Conservation (phyloP, 371 early-diverging fungal genomes). For the Chytridiales sp. region DNA sequence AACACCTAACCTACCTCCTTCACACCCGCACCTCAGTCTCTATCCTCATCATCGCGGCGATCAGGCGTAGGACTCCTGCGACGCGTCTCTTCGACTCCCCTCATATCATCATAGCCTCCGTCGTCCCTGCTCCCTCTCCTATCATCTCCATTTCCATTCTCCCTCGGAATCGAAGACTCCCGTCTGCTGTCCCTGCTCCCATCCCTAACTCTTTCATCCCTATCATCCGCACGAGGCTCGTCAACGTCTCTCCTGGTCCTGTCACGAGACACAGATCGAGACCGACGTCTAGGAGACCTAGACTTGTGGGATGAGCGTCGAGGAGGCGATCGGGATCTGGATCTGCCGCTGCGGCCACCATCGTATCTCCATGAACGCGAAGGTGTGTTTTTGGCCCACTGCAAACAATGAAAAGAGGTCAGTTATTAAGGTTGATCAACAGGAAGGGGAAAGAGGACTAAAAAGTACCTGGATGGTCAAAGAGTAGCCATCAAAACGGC, state of each 20-base stretch:
- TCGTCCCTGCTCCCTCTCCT: not conserved
- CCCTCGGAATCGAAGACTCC: too few relatives aligned
- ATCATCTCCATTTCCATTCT: too few relatives aligned
- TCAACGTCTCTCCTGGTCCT: not conserved
- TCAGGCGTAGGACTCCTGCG: not conserved
- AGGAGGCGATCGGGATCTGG: slow-evolving; percentile 29
- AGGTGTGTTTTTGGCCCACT: slow-evolving; percentile 73
- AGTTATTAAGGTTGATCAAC: not conserved
- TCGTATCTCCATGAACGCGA: slow-evolving; percentile 65
- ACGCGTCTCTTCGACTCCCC: slow-evolving; percentile 1
- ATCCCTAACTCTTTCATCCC: not conserved
- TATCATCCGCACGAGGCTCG: not conserved
- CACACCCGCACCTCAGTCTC: too few relatives aligned
- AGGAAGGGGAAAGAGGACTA: not conserved
- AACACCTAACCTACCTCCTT: too few relatives aligned
- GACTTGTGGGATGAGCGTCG: too few relatives aligned
- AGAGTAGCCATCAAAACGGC: slow-evolving; percentile 73
- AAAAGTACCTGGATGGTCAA: slow-evolving; percentile 71
- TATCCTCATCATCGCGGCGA: not conserved
- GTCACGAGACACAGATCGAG: slow-evolving; percentile 26
- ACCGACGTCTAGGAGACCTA: too few relatives aligned
- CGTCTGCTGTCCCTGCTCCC: slow-evolving; percentile 1
- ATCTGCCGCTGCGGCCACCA: slow-evolving; percentile 22
- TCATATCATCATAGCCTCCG: slow-evolving; percentile 14
- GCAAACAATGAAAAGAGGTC: too few relatives aligned